Conservation (phyloP, 2,329 filamentous ascomycete species). For the Pseudogymnoascus sp. region DNA sequence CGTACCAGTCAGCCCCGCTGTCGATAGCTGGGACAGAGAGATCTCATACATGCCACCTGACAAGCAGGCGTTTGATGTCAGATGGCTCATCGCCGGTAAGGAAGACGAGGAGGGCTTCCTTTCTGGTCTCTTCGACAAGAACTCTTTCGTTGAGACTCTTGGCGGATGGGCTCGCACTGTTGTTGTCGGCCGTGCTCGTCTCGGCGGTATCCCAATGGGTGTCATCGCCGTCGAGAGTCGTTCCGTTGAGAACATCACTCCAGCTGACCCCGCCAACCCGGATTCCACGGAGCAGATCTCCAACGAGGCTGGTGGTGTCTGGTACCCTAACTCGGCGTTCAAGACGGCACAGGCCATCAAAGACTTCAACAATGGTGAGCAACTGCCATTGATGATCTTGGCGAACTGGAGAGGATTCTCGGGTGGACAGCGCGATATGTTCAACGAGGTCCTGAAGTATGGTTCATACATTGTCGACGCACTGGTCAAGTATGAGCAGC, state of each 20-base stretch:
- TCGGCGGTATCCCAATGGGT: conserved; percentile 96
- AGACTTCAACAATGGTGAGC: conserved; percentile 98
- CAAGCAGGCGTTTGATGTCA: conserved; percentile 84
- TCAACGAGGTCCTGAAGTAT: conserved; percentile 99
- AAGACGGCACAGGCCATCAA: conserved; percentile 98
- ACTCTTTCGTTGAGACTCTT: conserved; percentile 93
- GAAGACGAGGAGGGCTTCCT: conserved; percentile 73
- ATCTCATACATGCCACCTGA: conserved; percentile 70
- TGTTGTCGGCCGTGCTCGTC: conserved; percentile 88
- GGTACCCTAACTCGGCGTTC: conserved; percentile 99
- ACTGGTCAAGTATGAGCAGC: conserved; percentile 96
- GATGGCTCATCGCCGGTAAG: conserved; percentile 86
- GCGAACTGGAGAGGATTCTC: conserved; percentile 99
- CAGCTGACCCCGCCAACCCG: conserved; percentile 93
- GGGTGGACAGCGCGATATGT: conserved; percentile 98
- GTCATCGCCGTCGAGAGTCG: conserved; percentile 96
- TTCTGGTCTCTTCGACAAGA: conserved; percentile 88
- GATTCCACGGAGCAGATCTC: conserved; percentile 94
- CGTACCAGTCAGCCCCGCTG: conserved; percentile 80
- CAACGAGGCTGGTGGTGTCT: conserved; percentile 95
- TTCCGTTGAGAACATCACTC: conserved; percentile 91
- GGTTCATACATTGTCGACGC: conserved; percentile 98
- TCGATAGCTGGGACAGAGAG: conserved; percentile 89
- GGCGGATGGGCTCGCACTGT: conserved; percentile 96
- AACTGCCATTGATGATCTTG: conserved; percentile 96